Base-by-base conservation (phyloP, 805 yeast genomes). In the Saccharomycopsis fibuligera region DNA sequence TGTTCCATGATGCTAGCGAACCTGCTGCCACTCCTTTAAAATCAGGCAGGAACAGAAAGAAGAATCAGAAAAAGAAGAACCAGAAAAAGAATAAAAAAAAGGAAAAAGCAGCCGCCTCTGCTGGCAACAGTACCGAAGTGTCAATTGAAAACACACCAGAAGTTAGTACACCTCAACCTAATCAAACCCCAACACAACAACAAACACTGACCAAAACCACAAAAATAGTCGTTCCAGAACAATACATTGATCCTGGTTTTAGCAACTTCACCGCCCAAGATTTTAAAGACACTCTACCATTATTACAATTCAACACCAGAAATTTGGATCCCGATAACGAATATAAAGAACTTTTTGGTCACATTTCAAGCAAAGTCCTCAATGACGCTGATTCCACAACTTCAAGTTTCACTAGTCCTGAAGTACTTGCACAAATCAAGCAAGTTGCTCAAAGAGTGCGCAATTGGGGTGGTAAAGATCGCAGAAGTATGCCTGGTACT, bases 401-500 rank as follows among this genome's bases (percentile, higher is more conserved):
- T 0, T 79, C 90, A 0, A 69, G 81, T 2, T 77, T 82, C 31
- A 74, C 79, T 0, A 75, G 85, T 0, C 91, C 90, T 0, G 89
- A 83, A 53, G 75, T 78, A 17, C 62, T 84, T 49, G 76, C 72
- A 44, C 86, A 81, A 58, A 76, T 83, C 55, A 82, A 78, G 57
- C 72, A 63, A 37, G 46, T 70, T 45, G 66, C 68, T 27, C 73
- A 63, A 54, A 73, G 65, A n/a, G 78, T 86, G 0, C 72, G 86
- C 57, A 89, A 88, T 22, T 87, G 96, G 96, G 84, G 88, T 40
- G 95, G 95, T 0, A 75, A 77, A 54, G 95, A 86, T 58, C 77
- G 81, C 53, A 65, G 83, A 42, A 67, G 78, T 4, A 76, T 86
- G 2, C 96, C 96, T 0, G 91, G 91, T 24, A 77, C 86, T 0